Evolutionary conservation across 306 rosid species (phyloP), one percentile per base, ranked within the genome.

Genomic region (Rubus idaeus): DNA sequence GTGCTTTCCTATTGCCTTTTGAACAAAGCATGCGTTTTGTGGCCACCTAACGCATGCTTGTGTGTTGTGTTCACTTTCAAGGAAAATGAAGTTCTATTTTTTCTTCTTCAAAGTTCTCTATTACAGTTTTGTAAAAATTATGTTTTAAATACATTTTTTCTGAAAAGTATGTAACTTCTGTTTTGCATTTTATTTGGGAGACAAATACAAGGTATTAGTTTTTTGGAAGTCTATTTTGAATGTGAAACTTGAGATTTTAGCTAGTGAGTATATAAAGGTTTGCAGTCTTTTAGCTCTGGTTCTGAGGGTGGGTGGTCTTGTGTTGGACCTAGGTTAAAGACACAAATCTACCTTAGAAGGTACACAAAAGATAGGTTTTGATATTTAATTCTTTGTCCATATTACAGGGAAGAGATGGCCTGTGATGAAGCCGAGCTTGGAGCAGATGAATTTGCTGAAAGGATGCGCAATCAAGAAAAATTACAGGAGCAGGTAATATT

Each of bases 361-460:
- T 26, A 77, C 51, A 37, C 42, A 77, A 5, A 68, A 16, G 37
- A 71, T 50, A 42, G 47, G 35, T 39, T 53, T 11, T 44, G 74
- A 66, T 66, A 18, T n/a, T 75, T n/a, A 47, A 16, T 42, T 47
- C 18, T 26, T 21, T 44, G 76, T 44, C 80, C 41, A 35, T 72
- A 74, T 81, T 79, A 66, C 79, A 91, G 97, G 80, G 98, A 94
- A 83, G 98, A 91, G 86, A 80, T 85, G 85, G 94, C 94, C 30
- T 91, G 98, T 46, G 96, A 94, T 81, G 97, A 94, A 84, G 98
- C 97, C 37, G 91, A 90, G 77, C 94, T 94, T 75, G 93, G 87
- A 77, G 84, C 89, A 39, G 88, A 86, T 44, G 97, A 87, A 70
- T 91, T 87, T 85, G 68, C 84, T 17, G 94, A 86, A 84, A 90